Evolutionary conservation across 176 grass and related monocot genomes (phyloP).

Genomic region (Melocanna baccifera): DNA sequence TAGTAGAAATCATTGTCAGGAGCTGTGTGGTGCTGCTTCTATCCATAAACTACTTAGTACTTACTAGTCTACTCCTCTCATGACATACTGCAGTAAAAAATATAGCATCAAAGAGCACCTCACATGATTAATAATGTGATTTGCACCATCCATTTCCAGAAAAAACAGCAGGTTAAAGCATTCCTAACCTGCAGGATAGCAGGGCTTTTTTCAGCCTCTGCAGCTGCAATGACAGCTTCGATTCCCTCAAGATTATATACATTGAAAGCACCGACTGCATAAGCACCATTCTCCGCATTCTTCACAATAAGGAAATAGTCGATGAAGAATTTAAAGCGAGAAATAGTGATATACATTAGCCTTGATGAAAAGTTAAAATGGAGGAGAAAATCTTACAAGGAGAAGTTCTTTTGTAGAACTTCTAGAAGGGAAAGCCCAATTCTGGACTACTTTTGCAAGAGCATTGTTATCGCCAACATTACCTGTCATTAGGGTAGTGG

Average conservation of each 20-base stretch:
- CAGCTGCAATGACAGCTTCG: constrained; percentile 91
- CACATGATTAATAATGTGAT: neutral
- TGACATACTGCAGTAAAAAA: neutral
- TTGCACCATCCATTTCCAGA: neutral
- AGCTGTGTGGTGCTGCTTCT: neutral
- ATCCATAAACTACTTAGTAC: neutral
- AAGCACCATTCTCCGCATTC: constrained; percentile 80
- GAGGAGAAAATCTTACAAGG: constrained; percentile 54
- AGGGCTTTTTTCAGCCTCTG: constrained; percentile 85
- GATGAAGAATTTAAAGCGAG: constrained; percentile 21
- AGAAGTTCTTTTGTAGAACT: constrained; percentile 80
- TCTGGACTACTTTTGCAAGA: constrained; percentile 78
- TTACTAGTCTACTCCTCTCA: neutral
- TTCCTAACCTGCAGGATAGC: constrained; percentile 80
- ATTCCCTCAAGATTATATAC: constrained; percentile 94
- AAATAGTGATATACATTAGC: constrained; percentile 19
- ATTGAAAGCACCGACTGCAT: constrained; percentile 98
- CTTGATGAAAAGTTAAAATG: constrained; percentile 5
- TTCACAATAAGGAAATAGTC: constrained; percentile 42
- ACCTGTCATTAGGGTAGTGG: constrained; percentile 47
- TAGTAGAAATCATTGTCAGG: neutral
- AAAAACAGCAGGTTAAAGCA: constrained; percentile 13
- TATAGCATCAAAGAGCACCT: neutral
- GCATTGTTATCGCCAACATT: constrained; percentile 90
- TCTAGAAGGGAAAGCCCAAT: constrained; percentile 62